Evolutionary conservation across 164 flowering plant genomes (phyloP).

Genomic region (Amborella trichopoda): DNA sequence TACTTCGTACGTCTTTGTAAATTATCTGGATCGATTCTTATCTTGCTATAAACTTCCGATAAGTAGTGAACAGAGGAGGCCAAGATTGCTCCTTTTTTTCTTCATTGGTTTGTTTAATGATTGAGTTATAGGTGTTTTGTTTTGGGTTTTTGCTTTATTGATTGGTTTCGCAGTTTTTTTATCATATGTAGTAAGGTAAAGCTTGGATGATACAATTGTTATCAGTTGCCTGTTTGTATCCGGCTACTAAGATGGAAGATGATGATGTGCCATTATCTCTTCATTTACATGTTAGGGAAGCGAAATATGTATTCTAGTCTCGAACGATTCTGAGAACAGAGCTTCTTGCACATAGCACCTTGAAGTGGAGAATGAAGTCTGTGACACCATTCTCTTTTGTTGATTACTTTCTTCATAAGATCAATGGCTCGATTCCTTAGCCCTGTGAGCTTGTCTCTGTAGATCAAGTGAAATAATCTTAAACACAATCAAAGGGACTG

Average conservation of each 20-base stretch:
- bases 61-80: conserved; percentile 29
- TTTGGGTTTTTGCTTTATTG: too few relatives aligned
- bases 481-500: conserved; percentile 40
- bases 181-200: conserved; percentile 47
- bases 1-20: conserved; percentile 53
- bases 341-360: conserved; percentile 66
- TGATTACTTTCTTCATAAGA: conserved; percentile 43
- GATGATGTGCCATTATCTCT: conserved; percentile 51
- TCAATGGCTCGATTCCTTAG: conserved; percentile 21
- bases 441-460: background rate
- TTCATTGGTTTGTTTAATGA: too few relatives aligned
- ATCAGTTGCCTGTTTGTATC: conserved; percentile 70
- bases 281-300: conserved; percentile 75
- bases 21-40: conserved; percentile 83
- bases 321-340: conserved; percentile 79
- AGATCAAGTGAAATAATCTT: conserved; percentile 31
- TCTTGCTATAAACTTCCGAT: conserved; percentile 70
- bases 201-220: conserved; percentile 76
- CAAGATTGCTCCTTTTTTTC: background rate
- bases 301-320: conserved; percentile 60
- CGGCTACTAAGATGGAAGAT: conserved; percentile 87
- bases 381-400: conserved; percentile 69
- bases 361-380: conserved; percentile 79
- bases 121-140: too few relatives aligned
- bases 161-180: too few relatives aligned